Evolutionary conservation across 257 asterid species (phyloP).

Genomic region (Przewalskia tangutica): DNA sequence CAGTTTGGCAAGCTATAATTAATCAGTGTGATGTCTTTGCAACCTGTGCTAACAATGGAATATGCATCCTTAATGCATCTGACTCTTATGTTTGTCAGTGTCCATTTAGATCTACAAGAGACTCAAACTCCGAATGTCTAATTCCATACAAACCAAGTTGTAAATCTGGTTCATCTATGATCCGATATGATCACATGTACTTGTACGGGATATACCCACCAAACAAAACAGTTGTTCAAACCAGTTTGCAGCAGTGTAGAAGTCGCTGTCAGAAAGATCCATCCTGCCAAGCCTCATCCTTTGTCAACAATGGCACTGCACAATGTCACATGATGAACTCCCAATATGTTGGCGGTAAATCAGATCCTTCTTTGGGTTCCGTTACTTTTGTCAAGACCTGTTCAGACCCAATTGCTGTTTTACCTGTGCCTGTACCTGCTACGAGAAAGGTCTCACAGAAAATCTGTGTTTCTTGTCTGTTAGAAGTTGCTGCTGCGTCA

Average conservation of each 20-base stretch:
- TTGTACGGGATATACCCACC: constrained; percentile 36
- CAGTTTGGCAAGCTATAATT: constrained; percentile 34
- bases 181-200: constrained; percentile 17
- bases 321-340: constrained; percentile 24
- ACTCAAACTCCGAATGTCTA: constrained; percentile 23
- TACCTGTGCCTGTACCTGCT: constrained; percentile 4
- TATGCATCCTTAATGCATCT: constrained; percentile 22
- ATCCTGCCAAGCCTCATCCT: constrained; percentile 27
- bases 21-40: constrained; percentile 39
- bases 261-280: constrained; percentile 26
- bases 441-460: neutral
- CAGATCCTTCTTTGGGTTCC: constrained; percentile 20
- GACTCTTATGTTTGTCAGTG: constrained; percentile 24
- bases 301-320: constrained; percentile 24
- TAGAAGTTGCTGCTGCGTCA: constrained; percentile 18
- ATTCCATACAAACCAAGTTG: constrained; percentile 23
- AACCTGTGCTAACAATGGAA: constrained; percentile 27
- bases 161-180: constrained; percentile 22
- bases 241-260: constrained; percentile 19
- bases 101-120: constrained; percentile 16
- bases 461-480: constrained; percentile 23
- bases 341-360: constrained; percentile 28
- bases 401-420: constrained; percentile 30
- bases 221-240: constrained; percentile 11
- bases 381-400: constrained; percentile 27